phyloP scores from a whole-genome alignment of 1,284 basidiomycete species.

The Lentinula novae-zelandiae region DNA sequence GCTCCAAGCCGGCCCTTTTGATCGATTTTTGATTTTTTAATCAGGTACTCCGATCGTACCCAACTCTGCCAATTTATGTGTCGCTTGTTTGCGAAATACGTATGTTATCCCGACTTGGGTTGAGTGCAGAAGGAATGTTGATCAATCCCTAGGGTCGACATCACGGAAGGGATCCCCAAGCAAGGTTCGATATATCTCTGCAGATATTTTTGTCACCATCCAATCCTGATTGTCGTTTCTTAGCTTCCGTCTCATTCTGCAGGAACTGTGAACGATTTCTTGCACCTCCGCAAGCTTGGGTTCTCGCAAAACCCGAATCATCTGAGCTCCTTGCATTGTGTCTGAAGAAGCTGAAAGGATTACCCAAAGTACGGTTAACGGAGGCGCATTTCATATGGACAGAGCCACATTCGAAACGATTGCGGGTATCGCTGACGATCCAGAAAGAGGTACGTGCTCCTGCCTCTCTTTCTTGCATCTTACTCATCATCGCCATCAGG shows the following conservation, averaged over 20 bases:
- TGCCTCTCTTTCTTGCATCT: neutral
- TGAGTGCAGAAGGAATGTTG: conserved; percentile 1
- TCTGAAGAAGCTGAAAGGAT: conserved; percentile 90
- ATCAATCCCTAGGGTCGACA: conserved; percentile 71
- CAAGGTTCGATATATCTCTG: conserved; percentile 54
- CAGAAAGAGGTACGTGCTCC: conserved; percentile 83
- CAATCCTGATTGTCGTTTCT: conserved; percentile 4
- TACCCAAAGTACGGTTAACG: conserved; percentile 92
- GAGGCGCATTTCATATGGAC: conserved; percentile 99
- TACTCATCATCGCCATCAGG: conserved; percentile 39
- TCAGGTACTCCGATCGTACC: conserved; percentile 90
- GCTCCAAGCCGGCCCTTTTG: neutral
- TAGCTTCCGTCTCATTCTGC: conserved; percentile 90
- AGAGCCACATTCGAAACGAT: conserved; percentile 93
- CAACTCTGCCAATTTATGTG: conserved; percentile 95
- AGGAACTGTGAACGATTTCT: conserved; percentile 96
- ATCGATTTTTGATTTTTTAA: conserved; percentile 2
- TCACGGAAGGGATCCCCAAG: conserved; percentile 98
- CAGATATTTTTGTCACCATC: neutral
- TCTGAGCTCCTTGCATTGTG: conserved; percentile 90
- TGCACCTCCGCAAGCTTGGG: conserved; percentile 89
- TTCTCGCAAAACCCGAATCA: conserved; percentile 85
- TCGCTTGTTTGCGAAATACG: conserved; percentile 88
- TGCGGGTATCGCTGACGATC: conserved; percentile 93
- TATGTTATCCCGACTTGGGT: conserved; percentile 28